Evolutionary conservation across 257 asterid genomes (phyloP).

Genomic region (Penstemon barbatus): DNA sequence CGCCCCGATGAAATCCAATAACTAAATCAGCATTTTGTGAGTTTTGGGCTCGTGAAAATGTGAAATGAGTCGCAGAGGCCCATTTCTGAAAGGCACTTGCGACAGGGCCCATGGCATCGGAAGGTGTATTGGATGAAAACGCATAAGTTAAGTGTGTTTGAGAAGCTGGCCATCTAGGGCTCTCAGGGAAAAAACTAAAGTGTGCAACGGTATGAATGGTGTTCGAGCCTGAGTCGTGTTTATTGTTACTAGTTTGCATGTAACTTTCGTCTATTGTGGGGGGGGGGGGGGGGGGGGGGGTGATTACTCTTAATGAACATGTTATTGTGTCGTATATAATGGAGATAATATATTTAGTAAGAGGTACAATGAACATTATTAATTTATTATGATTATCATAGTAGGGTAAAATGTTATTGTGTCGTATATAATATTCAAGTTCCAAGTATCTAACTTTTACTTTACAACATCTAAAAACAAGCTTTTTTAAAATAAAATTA

Average conservation of each 20-base stretch:
- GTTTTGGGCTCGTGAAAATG: conserved; percentile 4
- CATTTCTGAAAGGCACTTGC: conserved; percentile 32
- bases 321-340: too few relatives aligned
- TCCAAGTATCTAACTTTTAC: too few relatives aligned
- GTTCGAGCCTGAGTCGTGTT: not conserved
- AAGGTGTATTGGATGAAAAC: conserved; percentile 8
- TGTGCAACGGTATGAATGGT: conserved; percentile 28
- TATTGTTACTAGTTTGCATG: not conserved
- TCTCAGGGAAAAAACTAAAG: conserved; percentile 22
- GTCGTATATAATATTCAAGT: too few relatives aligned
- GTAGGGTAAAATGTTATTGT: too few relatives aligned
- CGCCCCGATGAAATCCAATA: conserved; percentile 18
- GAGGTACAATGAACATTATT: too few relatives aligned
- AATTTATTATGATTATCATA: too few relatives aligned
- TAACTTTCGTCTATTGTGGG: conserved; percentile 33
- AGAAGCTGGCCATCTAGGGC: conserved; percentile 34
- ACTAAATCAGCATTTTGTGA: not conserved
- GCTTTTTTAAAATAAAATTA: too few relatives aligned
- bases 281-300: too few relatives aligned
- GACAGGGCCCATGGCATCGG: not conserved
- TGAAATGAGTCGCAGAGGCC: conserved; percentile 29
- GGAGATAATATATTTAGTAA: too few relatives aligned
- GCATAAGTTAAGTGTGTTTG: conserved; percentile 31
- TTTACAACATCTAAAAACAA: too few relatives aligned
- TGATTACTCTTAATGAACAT: conserved; percentile 29